Percentiles rank a stretch among this genome's conserved stretches.
These are phyloP conservation scores for Ricinus communis DNA, from an alignment of 345 rosid species.

Conservation along the genomic window DNA sequence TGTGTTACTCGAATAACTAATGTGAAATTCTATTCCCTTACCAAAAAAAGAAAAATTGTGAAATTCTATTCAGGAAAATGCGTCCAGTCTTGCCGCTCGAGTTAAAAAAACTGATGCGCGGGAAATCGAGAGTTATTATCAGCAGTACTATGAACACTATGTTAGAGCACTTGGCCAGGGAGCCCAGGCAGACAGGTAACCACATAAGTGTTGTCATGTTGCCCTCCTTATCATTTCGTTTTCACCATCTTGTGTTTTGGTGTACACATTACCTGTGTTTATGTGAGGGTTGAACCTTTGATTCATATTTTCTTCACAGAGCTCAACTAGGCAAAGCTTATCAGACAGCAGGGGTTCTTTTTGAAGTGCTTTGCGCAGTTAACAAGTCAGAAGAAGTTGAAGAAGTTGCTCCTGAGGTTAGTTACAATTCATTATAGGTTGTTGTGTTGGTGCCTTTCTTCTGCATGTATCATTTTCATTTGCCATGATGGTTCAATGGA, in stretches of 20 bases:
- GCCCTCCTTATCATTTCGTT: constrained; percentile 6
- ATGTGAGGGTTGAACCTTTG: not conserved
- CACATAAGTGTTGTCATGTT: too few species aligned
- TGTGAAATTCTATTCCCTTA: constrained; percentile 19
- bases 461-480: not conserved
- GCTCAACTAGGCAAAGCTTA: constrained; percentile 99
- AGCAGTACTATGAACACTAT: constrained; percentile 88
- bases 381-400: constrained; percentile 97
- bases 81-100: constrained; percentile 93
- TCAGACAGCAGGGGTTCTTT: constrained; percentile 97
- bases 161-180: constrained; percentile 91
- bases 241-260: not conserved
- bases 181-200: constrained; percentile 92
- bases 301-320: constrained; percentile 43
- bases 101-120: constrained; percentile 91
- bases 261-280: not conserved
- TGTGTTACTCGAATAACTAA: constrained; percentile 7
- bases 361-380: constrained; percentile 96
- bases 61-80: constrained; percentile 62
- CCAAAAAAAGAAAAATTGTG: too few species aligned
- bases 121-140: constrained; percentile 92
- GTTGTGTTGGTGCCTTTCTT: constrained; percentile 2
- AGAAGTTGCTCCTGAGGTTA: constrained; percentile 99
- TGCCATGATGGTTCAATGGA: not conserved
- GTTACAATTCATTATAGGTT: constrained; percentile 14